A percentile compares a stretch with the other conserved stretches of the same genome.
These are phyloP conservation scores for Durio zibethinus DNA, from an alignment of 345 rosid species.

Conservation along the genomic window DNA sequence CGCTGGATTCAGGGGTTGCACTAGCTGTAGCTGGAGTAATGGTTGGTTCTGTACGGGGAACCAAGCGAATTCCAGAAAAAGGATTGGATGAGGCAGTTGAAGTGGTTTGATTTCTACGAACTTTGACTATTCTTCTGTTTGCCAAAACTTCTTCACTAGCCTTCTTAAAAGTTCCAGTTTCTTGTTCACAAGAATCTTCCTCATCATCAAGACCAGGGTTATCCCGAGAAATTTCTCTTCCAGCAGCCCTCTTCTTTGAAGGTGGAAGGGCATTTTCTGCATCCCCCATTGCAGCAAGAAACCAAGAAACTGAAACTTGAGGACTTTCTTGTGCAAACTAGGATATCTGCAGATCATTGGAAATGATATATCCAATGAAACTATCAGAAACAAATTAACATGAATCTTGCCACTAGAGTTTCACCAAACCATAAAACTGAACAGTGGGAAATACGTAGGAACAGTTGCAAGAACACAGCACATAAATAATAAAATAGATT, in stretches of 20 bases:
- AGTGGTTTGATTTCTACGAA: constrained; percentile 54
- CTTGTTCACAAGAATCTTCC: constrained; percentile 54
- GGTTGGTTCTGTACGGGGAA: constrained; percentile 39
- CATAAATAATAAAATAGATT: background rate
- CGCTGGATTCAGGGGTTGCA: constrained; percentile 9
- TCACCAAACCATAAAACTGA: background rate
- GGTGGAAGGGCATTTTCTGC: constrained; percentile 61
- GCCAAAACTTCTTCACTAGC: constrained; percentile 91
- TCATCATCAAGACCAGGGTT: constrained; percentile 86
- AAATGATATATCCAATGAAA: background rate
- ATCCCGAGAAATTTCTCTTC: constrained; percentile 74
- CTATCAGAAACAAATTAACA: background rate
- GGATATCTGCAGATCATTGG: constrained; percentile 8
- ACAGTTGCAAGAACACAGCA: background rate
- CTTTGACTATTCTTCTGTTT: constrained; percentile 67
- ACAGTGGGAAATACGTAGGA: background rate
- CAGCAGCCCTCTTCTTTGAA: constrained; percentile 96
- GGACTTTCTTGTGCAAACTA: background rate
- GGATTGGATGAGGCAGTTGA: constrained; percentile 63
- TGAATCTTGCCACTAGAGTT: background rate
- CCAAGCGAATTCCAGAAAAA: constrained; percentile 69
- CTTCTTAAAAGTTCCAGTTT: constrained; percentile 79
- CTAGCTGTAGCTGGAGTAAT: constrained; percentile 20
- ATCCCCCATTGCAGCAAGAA: constrained; percentile 56
- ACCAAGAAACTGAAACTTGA: background rate